Conservation (phyloP, 257 asterid species). For the Primulina eburnea region DNA sequence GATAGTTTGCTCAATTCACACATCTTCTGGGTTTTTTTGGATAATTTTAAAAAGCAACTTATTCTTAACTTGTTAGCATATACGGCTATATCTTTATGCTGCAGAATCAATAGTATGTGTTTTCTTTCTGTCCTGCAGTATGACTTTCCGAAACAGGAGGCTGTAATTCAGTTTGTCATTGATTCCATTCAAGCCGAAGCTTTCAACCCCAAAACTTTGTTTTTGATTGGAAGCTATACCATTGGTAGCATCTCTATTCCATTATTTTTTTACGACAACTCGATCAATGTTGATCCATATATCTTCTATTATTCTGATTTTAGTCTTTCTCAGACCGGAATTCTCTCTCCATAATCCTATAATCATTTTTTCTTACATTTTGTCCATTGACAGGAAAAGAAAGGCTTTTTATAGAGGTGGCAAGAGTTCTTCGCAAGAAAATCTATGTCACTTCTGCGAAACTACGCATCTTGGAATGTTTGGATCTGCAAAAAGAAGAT, state of each 20-base stretch:
- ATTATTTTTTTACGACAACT: slow-evolving; percentile 6
- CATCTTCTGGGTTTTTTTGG: background rate
- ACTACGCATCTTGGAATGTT: slow-evolving; percentile 71
- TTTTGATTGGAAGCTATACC: slow-evolving; percentile 93
- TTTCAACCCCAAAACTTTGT: slow-evolving; percentile 80
- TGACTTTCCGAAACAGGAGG: slow-evolving; percentile 91
- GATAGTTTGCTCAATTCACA: background rate
- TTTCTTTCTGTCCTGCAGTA: slow-evolving; percentile 52
- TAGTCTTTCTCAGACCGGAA: background rate
- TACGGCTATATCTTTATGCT: background rate
- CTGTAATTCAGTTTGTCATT: slow-evolving; percentile 82
- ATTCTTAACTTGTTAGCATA: background rate
- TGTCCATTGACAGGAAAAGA: slow-evolving; percentile 65
- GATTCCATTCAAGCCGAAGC: slow-evolving; percentile 98
- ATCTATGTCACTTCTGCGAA: slow-evolving; percentile 73
- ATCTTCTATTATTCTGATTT: background rate
- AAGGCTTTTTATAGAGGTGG: slow-evolving; percentile 81
- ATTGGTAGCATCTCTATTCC: slow-evolving; percentile 56
- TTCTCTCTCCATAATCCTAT: background rate
- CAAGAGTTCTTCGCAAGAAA: slow-evolving; percentile 77
- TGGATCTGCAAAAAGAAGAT: slow-evolving; percentile 63
- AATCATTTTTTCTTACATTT: slow-evolving; percentile 7
- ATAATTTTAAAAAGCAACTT: background rate
- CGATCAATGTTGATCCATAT: background rate
- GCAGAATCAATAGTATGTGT: slow-evolving; percentile 1